Base-by-base conservation (phyloP, 768 basidiomycete genomes). In the Lactifluus subvellereus region DNA sequence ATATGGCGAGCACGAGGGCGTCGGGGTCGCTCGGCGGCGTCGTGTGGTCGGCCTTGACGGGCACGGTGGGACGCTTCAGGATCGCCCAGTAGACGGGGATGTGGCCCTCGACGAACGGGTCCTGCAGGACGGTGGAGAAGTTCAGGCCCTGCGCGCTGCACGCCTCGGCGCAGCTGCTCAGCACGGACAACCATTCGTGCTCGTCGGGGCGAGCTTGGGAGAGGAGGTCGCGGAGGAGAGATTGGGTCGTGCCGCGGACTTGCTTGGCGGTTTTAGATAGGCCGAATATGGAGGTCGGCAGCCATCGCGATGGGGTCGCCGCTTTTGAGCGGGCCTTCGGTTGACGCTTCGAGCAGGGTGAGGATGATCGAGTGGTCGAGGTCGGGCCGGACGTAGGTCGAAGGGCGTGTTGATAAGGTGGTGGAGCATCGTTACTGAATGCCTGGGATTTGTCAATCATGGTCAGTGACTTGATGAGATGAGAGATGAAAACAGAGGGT, bases 71-170 rank as follows among this genome's bases (percentile, higher is more conserved):
- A 3, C 79, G 80, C 60, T 86, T 87, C 27, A 89, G 73, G 65
- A 89, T 82, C 0, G 83, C 84, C 89, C 89, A 90, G 69, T 89
- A 89, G 3, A 90, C 66, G 0, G 86, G 84, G 0, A 84, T 83
- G 67, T 84, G 86, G 0, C 75, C 77, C 67, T 89, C 88, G 42
- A 89, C 82, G 9, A 76, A 82, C 33, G 73, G 79, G 50, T 88
- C 83, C 68, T 88, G 88, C 0, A 90, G 74, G 9, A 90, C 68
- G 0, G 75, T 62, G 0, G 84, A 77, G 42, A 89, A 74, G 4
- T 80, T 78, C 1, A 89, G 66, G 18, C 72, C 73, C 42, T 84
- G 77, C 0, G 77, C 70, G 9, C 70, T 67, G 67, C 88, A 89
- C 0, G 85, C 85, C 11, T 83, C 82, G 3, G 80, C 78, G 67